phyloP scores from a whole-genome alignment of 805 yeast species.

The Wickerhamomyces ciferrii region DNA sequence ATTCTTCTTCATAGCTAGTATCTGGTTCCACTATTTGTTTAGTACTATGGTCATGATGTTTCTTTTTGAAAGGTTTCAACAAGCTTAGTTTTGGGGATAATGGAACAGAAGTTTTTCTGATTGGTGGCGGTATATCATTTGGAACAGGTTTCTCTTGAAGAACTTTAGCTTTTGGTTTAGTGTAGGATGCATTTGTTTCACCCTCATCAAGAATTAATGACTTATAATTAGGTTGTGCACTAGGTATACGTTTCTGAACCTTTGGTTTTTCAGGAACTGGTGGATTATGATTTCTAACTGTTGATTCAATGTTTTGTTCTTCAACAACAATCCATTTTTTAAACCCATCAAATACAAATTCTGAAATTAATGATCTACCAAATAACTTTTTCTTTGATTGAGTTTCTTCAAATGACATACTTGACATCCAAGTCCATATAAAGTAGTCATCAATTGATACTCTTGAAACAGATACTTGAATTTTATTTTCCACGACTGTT shows the following conservation, averaged over 20 bases:
- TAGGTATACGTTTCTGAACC: neutral
- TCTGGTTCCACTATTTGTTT: neutral
- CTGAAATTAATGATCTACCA: constrained; percentile 79
- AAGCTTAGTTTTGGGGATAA: constrained; percentile 3
- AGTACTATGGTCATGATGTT: neutral
- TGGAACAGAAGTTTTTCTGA: neutral
- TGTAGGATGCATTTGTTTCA: neutral
- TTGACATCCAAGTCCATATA: constrained; percentile 88
- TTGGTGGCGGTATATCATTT: neutral
- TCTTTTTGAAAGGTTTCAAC: constrained; percentile 6
- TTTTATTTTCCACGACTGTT: constrained; percentile 22
- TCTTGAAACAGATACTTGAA: constrained; percentile 39
- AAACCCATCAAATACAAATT: constrained; percentile 71
- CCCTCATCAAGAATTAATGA: constrained; percentile 18
- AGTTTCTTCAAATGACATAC: constrained; percentile 71
- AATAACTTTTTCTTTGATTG: constrained; percentile 57
- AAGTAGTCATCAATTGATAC: constrained; percentile 81
- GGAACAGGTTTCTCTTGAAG: neutral
- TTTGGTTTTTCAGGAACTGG: constrained; percentile 17
- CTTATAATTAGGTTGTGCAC: constrained; percentile 17
- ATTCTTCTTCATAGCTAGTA: constrained; percentile 2
- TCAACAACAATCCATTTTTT: constrained; percentile 76
- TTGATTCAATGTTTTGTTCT: constrained; percentile 44
- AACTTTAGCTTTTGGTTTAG: neutral
- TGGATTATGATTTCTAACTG: constrained; percentile 15